phyloP scores from a whole-genome alignment of 495 filamentous ascomycete genomes.

The Pseudevernia furfuracea region DNA sequence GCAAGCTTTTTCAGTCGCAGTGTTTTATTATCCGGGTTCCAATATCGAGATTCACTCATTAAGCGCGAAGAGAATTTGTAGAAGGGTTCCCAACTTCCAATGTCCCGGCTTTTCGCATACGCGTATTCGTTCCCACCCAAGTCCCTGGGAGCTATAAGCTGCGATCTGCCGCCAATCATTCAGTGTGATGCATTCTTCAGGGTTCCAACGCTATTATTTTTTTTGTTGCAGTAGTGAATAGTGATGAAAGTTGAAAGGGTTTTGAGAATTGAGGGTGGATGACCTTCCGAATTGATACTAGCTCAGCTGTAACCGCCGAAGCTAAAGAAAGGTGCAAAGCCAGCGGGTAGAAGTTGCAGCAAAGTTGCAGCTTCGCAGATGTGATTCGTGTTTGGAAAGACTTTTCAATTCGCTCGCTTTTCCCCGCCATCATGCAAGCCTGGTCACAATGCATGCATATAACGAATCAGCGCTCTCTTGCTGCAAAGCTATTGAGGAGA shows the following conservation, averaged over 20 bases:
- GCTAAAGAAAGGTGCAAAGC: conserved; percentile 23
- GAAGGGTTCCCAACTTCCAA: neutral
- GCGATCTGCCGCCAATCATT: neutral
- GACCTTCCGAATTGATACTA: conserved; percentile 11
- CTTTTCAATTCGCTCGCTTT: conserved; percentile 16
- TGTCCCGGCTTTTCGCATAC: neutral
- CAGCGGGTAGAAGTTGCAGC: conserved; percentile 16
- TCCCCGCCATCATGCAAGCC: conserved; percentile 8
- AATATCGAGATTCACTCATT: neutral
- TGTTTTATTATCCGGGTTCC: neutral
- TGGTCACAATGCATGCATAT: neutral
- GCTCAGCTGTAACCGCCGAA: conserved; percentile 19
- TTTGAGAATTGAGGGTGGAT: neutral
- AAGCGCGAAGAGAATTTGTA: neutral
- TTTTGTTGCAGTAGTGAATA: neutral
- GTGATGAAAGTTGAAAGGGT: neutral
- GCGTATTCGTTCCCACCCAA: neutral
- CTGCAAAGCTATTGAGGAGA: conserved; percentile 1
- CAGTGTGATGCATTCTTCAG: neutral
- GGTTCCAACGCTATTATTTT: neutral
- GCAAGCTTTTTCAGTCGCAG: neutral
- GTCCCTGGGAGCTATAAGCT: neutral
- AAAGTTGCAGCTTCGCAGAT: too few relatives aligned
- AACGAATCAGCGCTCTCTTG: conserved; percentile 6
- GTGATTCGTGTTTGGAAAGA: conserved; percentile 6